Evolutionary conservation across 2,329 filamentous ascomycete species (phyloP).

Genomic region (Alternaria sp.): DNA sequence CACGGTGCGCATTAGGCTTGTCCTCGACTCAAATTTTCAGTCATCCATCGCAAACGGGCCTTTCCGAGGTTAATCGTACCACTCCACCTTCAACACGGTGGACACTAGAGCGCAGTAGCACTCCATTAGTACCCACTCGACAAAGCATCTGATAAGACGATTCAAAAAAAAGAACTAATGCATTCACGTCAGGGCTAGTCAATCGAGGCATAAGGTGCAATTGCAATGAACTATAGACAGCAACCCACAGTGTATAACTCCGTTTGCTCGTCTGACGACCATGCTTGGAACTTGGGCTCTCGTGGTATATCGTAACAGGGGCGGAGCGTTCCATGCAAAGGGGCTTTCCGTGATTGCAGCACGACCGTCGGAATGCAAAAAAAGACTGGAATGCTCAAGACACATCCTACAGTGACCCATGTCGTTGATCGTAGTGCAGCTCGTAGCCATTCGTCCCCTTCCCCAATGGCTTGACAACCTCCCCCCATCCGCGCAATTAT

Average conservation of each 20-base stretch:
- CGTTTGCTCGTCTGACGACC: conserved; percentile 46
- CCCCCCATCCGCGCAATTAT: conserved; percentile 37
- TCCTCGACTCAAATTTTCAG: conserved; percentile 3
- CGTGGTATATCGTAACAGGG: conserved; percentile 36
- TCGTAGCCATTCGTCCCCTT: conserved; percentile 32
- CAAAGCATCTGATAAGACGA: not conserved
- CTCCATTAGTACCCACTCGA: not conserved
- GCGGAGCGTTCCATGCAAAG: conserved; percentile 25
- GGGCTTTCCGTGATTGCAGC: conserved; percentile 33
- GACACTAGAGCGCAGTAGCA: not conserved
- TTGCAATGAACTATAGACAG: conserved; percentile 26
- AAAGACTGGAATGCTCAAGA: conserved; percentile 48
- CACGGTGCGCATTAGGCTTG: not conserved
- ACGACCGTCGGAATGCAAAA: conserved; percentile 44
- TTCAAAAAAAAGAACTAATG: not conserved
- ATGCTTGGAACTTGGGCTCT: conserved; percentile 33
- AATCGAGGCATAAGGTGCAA: conserved; percentile 14
- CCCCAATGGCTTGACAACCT: conserved; percentile 31
- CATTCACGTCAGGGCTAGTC: not conserved
- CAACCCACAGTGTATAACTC: conserved; percentile 40
- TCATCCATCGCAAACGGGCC: not conserved
- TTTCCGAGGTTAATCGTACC: not conserved
- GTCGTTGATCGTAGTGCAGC: conserved; percentile 37
- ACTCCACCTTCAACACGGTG: not conserved
- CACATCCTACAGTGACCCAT: conserved; percentile 36